Conservation (phyloP, 768 basidiomycete species). For the Serendipita sp. region DNA sequence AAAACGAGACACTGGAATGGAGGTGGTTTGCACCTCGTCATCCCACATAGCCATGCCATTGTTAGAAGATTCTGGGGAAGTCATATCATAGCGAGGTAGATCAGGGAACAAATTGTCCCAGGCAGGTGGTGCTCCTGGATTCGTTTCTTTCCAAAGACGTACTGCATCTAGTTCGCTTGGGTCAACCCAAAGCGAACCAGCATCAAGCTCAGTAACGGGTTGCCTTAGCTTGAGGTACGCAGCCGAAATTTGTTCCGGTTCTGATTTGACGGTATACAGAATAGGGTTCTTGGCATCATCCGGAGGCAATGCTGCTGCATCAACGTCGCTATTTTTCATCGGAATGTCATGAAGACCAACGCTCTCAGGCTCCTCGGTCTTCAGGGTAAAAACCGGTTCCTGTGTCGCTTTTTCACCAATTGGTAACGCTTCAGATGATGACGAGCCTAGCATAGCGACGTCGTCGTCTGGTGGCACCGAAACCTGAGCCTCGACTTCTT, state of each 20-base stretch:
- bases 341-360: background rate
- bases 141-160: background rate
- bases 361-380: background rate
- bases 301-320: background rate
- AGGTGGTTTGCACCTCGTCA: background rate
- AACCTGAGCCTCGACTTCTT: slow-evolving; percentile 7
- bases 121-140: background rate
- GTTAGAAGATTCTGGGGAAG: background rate
- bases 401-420: background rate
- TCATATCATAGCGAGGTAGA: background rate
- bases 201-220: background rate
- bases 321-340: background rate
- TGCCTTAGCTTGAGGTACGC: background rate
- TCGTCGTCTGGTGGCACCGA: background rate
- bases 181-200: background rate
- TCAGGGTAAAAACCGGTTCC: background rate
- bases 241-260: background rate
- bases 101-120: background rate
- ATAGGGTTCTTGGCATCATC: slow-evolving; percentile 2
- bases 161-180: background rate
- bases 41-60: background rate
- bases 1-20: background rate
- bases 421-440: background rate
- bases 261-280: background rate
- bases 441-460: background rate